phyloP scores from a whole-genome alignment of 1,284 basidiomycete genomes.

The Trichosporon ovoides region DNA sequence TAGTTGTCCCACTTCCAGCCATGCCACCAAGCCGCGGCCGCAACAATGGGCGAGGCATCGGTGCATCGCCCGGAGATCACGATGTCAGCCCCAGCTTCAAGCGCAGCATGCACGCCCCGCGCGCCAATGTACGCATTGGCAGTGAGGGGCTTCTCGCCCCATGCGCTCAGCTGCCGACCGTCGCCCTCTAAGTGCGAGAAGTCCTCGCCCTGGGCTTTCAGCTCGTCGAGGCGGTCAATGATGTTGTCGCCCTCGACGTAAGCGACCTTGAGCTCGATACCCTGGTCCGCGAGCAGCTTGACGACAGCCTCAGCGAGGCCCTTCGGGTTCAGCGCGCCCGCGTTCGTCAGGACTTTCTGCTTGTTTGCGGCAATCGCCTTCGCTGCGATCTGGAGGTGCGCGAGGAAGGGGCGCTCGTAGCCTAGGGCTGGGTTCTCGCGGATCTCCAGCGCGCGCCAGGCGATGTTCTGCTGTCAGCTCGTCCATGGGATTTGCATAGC shows the following conservation, averaged over 20 bases:
- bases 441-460: constrained; percentile 22
- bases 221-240: constrained; percentile 13
- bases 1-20: constrained; percentile 24
- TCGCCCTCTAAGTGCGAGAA: constrained; percentile 18
- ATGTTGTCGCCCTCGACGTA: constrained; percentile 21
- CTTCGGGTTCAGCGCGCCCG: constrained; percentile 25
- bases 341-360: constrained; percentile 23
- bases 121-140: constrained; percentile 21
- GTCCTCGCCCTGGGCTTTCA: constrained; percentile 12
- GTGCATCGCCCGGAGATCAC: constrained; percentile 31
- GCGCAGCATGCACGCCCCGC: constrained; percentile 13
- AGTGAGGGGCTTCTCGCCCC: constrained; percentile 16
- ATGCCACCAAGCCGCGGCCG: constrained; percentile 27
- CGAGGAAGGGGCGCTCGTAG: constrained; percentile 23
- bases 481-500: background rate
- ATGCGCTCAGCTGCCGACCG: constrained; percentile 5
- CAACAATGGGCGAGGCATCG: constrained; percentile 28
- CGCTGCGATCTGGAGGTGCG: constrained; percentile 17
- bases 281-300: constrained; percentile 9
- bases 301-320: constrained; percentile 16
- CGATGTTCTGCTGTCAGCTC: constrained; percentile 19
- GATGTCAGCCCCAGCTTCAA: constrained; percentile 28
- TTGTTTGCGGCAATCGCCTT: constrained; percentile 16
- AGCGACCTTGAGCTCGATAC: constrained; percentile 12
- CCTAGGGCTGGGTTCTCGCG: constrained; percentile 17